Conservation (phyloP, 2,329 filamentous ascomycete genomes). For the Thielaviopsis populi region DNA sequence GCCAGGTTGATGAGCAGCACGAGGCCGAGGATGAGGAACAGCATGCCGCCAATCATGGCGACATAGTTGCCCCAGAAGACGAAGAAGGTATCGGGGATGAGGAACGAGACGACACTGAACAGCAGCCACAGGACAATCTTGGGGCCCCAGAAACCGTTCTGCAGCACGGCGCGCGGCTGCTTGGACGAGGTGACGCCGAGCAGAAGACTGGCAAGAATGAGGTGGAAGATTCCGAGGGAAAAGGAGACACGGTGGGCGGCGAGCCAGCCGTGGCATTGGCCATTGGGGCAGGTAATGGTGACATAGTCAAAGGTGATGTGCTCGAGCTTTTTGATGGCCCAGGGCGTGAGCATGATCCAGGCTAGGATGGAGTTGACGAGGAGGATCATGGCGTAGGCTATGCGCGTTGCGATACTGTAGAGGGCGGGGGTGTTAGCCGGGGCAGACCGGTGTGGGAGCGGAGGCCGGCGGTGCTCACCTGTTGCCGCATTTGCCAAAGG, state of each 20-base stretch:
- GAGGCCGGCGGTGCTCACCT: constrained; percentile 39
- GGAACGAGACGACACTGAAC: constrained; percentile 79
- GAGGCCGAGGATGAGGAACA: constrained; percentile 85
- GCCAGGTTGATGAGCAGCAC: constrained; percentile 89
- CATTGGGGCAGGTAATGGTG: constrained; percentile 80
- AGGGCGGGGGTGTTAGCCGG: constrained; percentile 18
- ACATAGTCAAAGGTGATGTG: constrained; percentile 89
- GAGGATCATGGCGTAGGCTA: constrained; percentile 88
- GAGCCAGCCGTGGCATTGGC: constrained; percentile 87
- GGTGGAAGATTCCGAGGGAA: constrained; percentile 83
- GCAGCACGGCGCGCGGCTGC: constrained; percentile 71
- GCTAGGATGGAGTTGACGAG: constrained; percentile 92
- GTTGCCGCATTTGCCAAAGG: constrained; percentile 93
- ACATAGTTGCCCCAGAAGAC: constrained; percentile 93
- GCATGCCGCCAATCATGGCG: constrained; percentile 70
- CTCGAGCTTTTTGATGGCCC: constrained; percentile 93
- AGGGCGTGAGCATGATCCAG: constrained; percentile 98
- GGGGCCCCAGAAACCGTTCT: constrained; percentile 98
- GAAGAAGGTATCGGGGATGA: constrained; percentile 92
- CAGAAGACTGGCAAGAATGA: constrained; percentile 69
- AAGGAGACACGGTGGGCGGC: constrained; percentile 98
- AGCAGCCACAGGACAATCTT: constrained; percentile 83
- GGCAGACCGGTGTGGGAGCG: neutral
- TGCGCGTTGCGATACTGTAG: constrained; percentile 78
- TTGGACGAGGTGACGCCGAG: constrained; percentile 78